These are phyloP conservation scores for Monosporozyma aerobia DNA, from an alignment of 805 yeast genomes.

Conservation along the genomic window DNA sequence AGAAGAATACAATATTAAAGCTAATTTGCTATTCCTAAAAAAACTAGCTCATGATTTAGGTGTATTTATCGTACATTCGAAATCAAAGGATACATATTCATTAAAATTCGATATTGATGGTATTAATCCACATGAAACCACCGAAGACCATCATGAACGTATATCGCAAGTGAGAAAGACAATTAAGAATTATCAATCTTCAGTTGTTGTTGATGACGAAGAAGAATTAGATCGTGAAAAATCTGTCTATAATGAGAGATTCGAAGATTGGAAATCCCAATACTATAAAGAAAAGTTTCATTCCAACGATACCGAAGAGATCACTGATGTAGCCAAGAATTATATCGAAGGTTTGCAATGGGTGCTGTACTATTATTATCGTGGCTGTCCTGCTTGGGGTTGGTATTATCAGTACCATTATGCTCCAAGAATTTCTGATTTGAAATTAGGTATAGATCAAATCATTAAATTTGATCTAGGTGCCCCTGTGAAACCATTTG, in stretches of 20 bases:
- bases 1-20: slow-evolving; percentile 31
- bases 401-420: slow-evolving; percentile 90
- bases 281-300: slow-evolving; percentile 78
- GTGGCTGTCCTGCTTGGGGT: slow-evolving; percentile 90
- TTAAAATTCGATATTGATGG: slow-evolving; percentile 68
- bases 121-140: slow-evolving; percentile 54
- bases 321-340: slow-evolving; percentile 61
- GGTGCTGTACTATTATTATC: slow-evolving; percentile 87
- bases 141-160: slow-evolving; percentile 53
- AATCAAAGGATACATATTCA: slow-evolving; percentile 44
- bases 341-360: slow-evolving; percentile 94
- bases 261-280: slow-evolving; percentile 72
- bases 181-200: slow-evolving; percentile 56
- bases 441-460: slow-evolving; percentile 60
- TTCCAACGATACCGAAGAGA: slow-evolving; percentile 51
- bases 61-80: slow-evolving; percentile 55
- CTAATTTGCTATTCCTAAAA: slow-evolving; percentile 52
- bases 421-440: slow-evolving; percentile 89
- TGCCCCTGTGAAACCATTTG: slow-evolving; percentile 81
- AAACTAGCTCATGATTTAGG: slow-evolving; percentile 60
- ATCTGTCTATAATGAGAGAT: slow-evolving; percentile 62
- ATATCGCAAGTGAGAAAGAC: slow-evolving; percentile 41
- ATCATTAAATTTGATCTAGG: slow-evolving; percentile 58
- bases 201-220: slow-evolving; percentile 50
- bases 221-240: slow-evolving; percentile 40